Evolutionary conservation across 306 rosid species (phyloP), one percentile per base, ranked within the genome.

Genomic region (Ormosia semicastrata): DNA sequence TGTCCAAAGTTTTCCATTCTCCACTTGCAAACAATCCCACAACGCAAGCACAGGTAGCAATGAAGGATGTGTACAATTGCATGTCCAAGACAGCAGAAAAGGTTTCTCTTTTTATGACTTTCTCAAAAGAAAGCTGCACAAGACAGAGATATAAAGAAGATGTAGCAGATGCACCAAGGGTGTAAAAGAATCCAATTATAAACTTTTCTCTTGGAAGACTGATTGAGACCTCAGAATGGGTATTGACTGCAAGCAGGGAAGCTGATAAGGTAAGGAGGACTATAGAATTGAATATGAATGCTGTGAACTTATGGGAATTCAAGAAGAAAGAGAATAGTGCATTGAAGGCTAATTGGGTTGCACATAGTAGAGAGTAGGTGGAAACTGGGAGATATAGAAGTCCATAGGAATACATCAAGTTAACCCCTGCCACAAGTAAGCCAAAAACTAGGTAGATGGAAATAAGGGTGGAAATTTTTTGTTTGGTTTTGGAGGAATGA

Each of bases 261-360:
- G 87, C 91, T 37, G 93, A 86, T 49, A 78, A 44, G 56, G 91
- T 89, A 5, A 88, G 86, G 11, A 91, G 89, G 58, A 91, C 85
- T 15, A 91, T 64, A 18, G 93, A 89, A 79, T 91, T 85, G 73
- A 91, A 49, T 77, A 86, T 87, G 0, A 79, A 71, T 7, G 92
- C 81, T 10, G 91, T 91, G 78, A 91, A 81, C 49, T 86, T 91
- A 8, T 89, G 92, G 2, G 91, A 86, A 82, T 89, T 89, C 12
- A 91, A 69, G 73, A 88, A 80, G 81, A 33, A 89, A 3, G 93
- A 76, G 82, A 89, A 89, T 3, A 88, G 0, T 12, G 96, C 92
- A 80, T 85, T 91, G 85, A 91, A 88, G 74, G 89, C 93, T 88
- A 91, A 83, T 77, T 91, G 90, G 4, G 92, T 81, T 11, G 93